Percentiles rank a stretch among this genome's conserved stretches.
Conservation (phyloP, 2,329 filamentous ascomycete species). For the Apiospora malaysiana region DNA sequence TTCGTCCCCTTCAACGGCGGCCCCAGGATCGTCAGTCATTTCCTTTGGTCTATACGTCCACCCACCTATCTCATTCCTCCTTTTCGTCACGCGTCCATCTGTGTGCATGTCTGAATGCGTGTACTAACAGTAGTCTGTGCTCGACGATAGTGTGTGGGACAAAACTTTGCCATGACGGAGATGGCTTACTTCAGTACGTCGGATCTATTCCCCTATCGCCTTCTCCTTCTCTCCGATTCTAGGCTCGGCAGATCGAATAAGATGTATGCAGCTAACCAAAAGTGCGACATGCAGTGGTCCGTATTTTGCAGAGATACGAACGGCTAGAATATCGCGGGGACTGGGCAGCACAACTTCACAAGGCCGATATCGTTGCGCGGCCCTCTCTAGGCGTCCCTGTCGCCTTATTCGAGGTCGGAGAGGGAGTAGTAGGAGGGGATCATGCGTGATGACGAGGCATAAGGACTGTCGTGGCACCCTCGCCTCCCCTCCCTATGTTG, state of each 20-base stretch:
- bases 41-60: slow-evolving; percentile 18
- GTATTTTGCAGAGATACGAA: slow-evolving; percentile 65
- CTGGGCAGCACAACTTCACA: slow-evolving; percentile 50
- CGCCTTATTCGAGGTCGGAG: slow-evolving; percentile 19
- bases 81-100: neutral
- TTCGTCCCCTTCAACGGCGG: slow-evolving; percentile 56
- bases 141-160: slow-evolving; percentile 53
- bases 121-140: neutral
- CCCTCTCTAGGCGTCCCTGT: slow-evolving; percentile 32
- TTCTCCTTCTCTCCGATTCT: neutral
- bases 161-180: slow-evolving; percentile 65
- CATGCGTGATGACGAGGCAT: slow-evolving; percentile 18
- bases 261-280: slow-evolving; percentile 4
- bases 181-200: slow-evolving; percentile 56
- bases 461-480: neutral
- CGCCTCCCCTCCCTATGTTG: neutral
- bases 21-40: slow-evolving; percentile 49
- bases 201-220: neutral
- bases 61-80: neutral
- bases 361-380: slow-evolving; percentile 50
- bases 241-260: neutral
- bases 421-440: neutral
- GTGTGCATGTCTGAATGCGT: neutral
- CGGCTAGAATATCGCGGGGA: slow-evolving; percentile 56
- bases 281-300: slow-evolving; percentile 43